Evolutionary conservation across 106 monocot genomes (phyloP).

Genomic region (Vanilla planifolia): DNA sequence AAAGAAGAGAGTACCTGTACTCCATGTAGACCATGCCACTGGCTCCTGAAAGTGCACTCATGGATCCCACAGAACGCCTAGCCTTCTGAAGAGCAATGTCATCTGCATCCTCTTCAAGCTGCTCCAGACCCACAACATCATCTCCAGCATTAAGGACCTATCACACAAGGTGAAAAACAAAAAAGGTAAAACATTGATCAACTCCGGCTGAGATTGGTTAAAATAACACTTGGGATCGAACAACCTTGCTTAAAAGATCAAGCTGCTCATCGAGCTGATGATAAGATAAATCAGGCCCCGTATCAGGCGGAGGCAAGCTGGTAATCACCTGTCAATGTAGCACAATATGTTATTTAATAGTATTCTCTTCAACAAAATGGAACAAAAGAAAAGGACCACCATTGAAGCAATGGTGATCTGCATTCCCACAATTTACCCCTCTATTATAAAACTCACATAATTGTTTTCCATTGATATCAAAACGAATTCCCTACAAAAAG

Average conservation of each 20-base stretch:
- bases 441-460: no score
- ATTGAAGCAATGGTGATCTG: no score
- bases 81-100: conserved; percentile 72
- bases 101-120: conserved; percentile 89
- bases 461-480: no score
- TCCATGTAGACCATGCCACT: conserved; percentile 93
- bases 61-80: conserved; percentile 62
- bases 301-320: conserved; percentile 79
- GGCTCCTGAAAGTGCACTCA: conserved; percentile 91
- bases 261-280: conserved; percentile 70
- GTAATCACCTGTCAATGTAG: conserved; percentile 63
- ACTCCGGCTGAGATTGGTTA: background rate
- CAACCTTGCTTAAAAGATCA: conserved; percentile 71
- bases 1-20: conserved; percentile 47
- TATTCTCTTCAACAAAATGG: no score
- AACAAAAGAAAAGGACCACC: no score
- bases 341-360: no score
- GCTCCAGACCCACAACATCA: conserved; percentile 79
- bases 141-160: conserved; percentile 89
- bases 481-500: no score
- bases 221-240: no score
- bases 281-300: conserved; percentile 59
- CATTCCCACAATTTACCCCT: no score
- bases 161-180: background rate
- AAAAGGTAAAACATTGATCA: background rate